These are phyloP conservation scores for Colletotrichum agaves DNA, from an alignment of 2,329 filamentous ascomycete genomes.

Conservation along the genomic window DNA sequence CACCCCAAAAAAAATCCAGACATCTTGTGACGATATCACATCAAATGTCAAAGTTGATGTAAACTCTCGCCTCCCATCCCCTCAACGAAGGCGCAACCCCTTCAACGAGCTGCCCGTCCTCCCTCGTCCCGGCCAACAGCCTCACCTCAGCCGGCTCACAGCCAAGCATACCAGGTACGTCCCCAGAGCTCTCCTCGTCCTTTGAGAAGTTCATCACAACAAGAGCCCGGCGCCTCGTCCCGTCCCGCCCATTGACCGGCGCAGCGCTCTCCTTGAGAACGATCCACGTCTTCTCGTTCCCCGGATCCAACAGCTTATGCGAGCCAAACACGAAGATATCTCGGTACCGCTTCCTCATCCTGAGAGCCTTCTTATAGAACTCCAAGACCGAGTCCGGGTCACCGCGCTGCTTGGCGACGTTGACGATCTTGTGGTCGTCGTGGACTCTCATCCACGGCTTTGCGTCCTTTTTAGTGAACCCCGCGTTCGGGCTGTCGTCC, in stretches of 20 bases:
- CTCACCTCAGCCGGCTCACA: constrained; percentile 35
- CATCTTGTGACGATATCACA: background rate
- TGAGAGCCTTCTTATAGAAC: constrained; percentile 68
- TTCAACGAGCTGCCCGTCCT: constrained; percentile 5
- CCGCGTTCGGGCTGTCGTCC: constrained; percentile 66
- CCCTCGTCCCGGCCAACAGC: constrained; percentile 44
- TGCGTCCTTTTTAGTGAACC: constrained; percentile 61
- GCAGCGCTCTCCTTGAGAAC: constrained; percentile 57
- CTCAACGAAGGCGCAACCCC: constrained; percentile 30
- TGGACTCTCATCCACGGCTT: constrained; percentile 77
- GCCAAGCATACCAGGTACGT: constrained; percentile 42
- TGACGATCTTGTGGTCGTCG: constrained; percentile 65
- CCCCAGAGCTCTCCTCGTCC: constrained; percentile 42
- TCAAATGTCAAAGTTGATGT: constrained; percentile 39
- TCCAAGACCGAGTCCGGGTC: constrained; percentile 63
- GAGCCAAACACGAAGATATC: constrained; percentile 71
- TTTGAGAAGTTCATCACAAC: constrained; percentile 60
- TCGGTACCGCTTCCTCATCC: constrained; percentile 62
- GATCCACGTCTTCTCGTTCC: constrained; percentile 65
- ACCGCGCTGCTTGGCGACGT: constrained; percentile 60
- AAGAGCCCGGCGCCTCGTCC: constrained; percentile 46
- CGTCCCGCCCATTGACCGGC: constrained; percentile 30
- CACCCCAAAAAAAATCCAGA: background rate
- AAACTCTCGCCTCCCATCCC: constrained; percentile 46
- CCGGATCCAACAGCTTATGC: constrained; percentile 64